Conservation (phyloP, 2,329 filamentous ascomycete species). For the Lachnellula cervina region DNA sequence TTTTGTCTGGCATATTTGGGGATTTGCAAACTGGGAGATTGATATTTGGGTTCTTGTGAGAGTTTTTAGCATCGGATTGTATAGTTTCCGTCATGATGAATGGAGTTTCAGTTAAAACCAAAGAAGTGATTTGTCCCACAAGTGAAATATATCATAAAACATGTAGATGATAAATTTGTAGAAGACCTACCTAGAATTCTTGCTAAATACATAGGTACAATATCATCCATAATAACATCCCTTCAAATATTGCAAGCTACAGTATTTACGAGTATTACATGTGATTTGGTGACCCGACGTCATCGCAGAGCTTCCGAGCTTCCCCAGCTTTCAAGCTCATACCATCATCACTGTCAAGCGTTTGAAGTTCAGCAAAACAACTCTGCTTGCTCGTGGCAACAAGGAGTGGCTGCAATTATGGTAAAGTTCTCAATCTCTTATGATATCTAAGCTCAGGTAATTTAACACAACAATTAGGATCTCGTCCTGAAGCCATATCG, state of each 20-base stretch:
- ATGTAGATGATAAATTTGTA: background rate
- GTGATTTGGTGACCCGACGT: background rate
- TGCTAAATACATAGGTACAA: background rate
- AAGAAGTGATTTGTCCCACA: background rate
- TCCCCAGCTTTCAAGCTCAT: background rate
- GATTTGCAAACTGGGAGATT: background rate
- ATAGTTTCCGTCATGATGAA: background rate
- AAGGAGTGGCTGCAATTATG: constrained; percentile 6
- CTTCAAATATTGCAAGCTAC: background rate
- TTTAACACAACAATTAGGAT: constrained; percentile 36
- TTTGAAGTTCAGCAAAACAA: background rate
- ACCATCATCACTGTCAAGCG: background rate
- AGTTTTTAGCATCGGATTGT: background rate
- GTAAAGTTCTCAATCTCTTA: background rate
- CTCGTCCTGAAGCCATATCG: constrained; percentile 49
- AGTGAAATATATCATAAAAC: background rate
- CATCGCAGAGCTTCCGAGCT: background rate
- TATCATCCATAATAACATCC: background rate
- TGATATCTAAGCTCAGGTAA: constrained; percentile 1
- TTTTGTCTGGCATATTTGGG: background rate
- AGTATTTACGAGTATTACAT: background rate
- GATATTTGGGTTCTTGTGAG: background rate
- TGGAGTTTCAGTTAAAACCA: background rate
- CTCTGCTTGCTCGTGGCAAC: background rate
- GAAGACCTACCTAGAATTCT: background rate